Evolutionary conservation across 768 basidiomycete genomes (phyloP), one percentile per base, ranked within the genome.

Genomic region (Lactarius hengduanensis): DNA sequence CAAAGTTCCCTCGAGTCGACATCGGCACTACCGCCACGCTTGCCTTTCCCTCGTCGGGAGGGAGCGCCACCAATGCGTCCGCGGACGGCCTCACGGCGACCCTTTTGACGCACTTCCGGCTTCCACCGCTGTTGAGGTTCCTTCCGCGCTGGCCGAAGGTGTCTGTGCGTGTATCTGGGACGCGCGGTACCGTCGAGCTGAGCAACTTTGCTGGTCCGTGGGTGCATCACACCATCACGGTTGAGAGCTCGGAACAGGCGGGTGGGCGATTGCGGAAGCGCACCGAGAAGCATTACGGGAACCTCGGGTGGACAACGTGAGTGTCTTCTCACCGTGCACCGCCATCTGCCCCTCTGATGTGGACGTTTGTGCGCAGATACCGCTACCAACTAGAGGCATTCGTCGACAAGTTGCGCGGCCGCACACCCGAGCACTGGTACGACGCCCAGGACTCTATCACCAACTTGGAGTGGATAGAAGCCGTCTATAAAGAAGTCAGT

Each of bases 321-420:
- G 71, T 73, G 4, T 22, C 18, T 1, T 30, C 30, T 30, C 40
- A 7, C 41, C 2, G 9, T 13, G 30, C 28, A 30, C 30, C 30
- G 8, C 16, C 15, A 2, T 63, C 16, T 45, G 9, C 16, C 30
- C 22, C 30, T 58, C 47, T 57, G 38, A 66, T 22, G 16, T 34
- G 13, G 47, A 38, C 30, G 4, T 36, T 0, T 32, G n/a, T 50
- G 61, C 45, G 15, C 55, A 78, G 77, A 61, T 85, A 84, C 72
- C 79, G 83, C 22, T 83, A 82, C 70, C 83, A 86, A 73, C 76
- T 87, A 41, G 83, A 84, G 73, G 84, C 83, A 20, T 81, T 87
- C 53, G 81, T 86, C 9, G 82, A 86, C 72, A 77, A 78, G 67
- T 63, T 86, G 0, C 76, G 79, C 54, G 83, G 81, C 0, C 76